Base-by-base conservation (phyloP, 371 early-diverging fungal genomes). In the Phascolomyces articulosus region DNA sequence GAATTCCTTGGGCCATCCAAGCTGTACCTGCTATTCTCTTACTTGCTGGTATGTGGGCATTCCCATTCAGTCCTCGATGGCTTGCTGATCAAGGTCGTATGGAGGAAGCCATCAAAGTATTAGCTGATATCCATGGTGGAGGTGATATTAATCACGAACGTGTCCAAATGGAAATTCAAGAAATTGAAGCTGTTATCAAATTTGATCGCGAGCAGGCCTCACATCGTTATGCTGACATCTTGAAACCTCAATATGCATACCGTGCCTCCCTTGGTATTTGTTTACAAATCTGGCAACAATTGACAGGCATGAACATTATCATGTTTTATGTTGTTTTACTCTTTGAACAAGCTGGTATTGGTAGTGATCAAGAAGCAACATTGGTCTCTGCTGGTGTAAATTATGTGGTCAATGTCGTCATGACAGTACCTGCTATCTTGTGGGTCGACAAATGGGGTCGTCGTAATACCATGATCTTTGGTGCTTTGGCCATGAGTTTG, bases 21-120 rank as follows among this genome's bases (percentile, higher is more conserved):
- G 73, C 87, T 31, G 80, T 92, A n/a, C 95, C 95, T 40, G 91
- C 91, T 44, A 38, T 84, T 18, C 74, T 95, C 38, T 82, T 96
- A 27, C 65, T 90, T 20, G 4, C 71, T 55, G 79, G 91, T 63
- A 88, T 91, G 76, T 67, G 85, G 65, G 76, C 90, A 67, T 86
- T 94, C 78, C 96, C 96, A 13, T 82, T 72, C 70, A 93, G 94
- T 11, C 96, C 96, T 26, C 92, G 96, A 77, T 96, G 95, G 94
- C 77, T 96, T 62, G 82, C 87, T 38, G 84, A 78, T 60, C 69
- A 85, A 51, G 80, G 67, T 62, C 86, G 88, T 15, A 68, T 83
- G 51, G 91, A 90, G 18, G 93, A 95, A 65, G 93, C 91, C 13
- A 72, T 82, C 11, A 51, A 69, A 29, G 87, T 87, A 13, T 75